A percentile compares a stretch with the other conserved stretches of the same genome.
Evolutionary conservation across 2,329 filamentous ascomycete genomes (phyloP).

Genomic region (Cordyceps cateniannulata): DNA sequence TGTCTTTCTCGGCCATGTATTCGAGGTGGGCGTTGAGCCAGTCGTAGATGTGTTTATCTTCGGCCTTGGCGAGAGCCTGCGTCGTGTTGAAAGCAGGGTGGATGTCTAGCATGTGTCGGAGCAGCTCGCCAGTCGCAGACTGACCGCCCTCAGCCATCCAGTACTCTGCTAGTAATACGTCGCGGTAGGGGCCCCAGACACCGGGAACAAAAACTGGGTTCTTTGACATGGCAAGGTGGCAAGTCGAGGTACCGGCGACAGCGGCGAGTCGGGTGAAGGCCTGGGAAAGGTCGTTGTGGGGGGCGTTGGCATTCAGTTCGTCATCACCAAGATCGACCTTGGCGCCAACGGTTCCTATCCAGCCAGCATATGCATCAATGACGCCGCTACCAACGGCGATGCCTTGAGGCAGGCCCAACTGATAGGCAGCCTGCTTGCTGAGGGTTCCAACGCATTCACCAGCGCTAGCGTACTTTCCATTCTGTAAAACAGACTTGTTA

Average conservation of each 20-base stretch:
- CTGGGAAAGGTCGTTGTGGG: slow-evolving; percentile 82
- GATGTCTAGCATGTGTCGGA: slow-evolving; percentile 91
- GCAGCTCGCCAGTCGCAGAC: slow-evolving; percentile 87
- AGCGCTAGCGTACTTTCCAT: slow-evolving; percentile 83
- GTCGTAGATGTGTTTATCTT: slow-evolving; percentile 87
- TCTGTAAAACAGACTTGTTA: slow-evolving; percentile 46
- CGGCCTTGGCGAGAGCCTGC: slow-evolving; percentile 68
- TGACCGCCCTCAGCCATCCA: slow-evolving; percentile 99
- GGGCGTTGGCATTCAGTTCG: slow-evolving; percentile 58
- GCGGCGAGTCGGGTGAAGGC: slow-evolving; percentile 89
- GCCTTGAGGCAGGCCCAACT: slow-evolving; percentile 78
- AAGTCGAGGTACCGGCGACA: slow-evolving; percentile 94
- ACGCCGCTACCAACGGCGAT: slow-evolving; percentile 94
- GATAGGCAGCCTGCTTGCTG: slow-evolving; percentile 72
- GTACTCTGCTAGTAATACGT: slow-evolving; percentile 83
- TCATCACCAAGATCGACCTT: slow-evolving; percentile 71
- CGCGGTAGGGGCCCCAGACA: slow-evolving; percentile 95
- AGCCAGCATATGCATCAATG: slow-evolving; percentile 96
- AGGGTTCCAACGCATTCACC: slow-evolving; percentile 84
- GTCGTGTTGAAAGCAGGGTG: slow-evolving; percentile 86
- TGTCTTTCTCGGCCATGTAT: slow-evolving; percentile 61
- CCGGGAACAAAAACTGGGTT: slow-evolving; percentile 90
- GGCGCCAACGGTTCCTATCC: slow-evolving; percentile 97
- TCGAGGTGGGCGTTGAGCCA: slow-evolving; percentile 85
- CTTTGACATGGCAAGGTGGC: slow-evolving; percentile 91